Evolutionary conservation across 2,329 filamentous ascomycete species (phyloP), one percentile per base, ranked within the genome.

Genomic region (Akanthomyces lecanii): DNA sequence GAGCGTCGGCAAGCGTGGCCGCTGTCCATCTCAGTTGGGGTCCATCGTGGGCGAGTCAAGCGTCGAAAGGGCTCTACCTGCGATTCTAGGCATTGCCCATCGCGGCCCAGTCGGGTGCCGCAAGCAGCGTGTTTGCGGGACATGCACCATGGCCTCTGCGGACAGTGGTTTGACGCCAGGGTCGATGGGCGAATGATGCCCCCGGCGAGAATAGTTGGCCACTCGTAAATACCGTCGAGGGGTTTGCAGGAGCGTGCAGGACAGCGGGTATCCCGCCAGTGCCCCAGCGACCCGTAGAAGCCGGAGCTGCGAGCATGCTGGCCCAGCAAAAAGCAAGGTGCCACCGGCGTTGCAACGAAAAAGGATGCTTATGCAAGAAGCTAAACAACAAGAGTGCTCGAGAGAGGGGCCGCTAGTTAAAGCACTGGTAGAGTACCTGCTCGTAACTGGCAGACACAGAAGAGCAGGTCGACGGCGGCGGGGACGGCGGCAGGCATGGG

Each of bases 281-380:
- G 45, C 51, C 56, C 56, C 23, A 51, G 56, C 23, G 45, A 60
- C 56, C 56, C 23, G 56, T 60, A 18, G 45, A 36, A 21, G 44
- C n/a, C 45, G 56, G 11, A n/a, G 30, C 44, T 47, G 14, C 33
- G 30, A 60, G 33, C 23, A 48, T 48, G 54, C 33, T 25, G 56
- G 33, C 23, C 33, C 44, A 59, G 23, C 36, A 21, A 52, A 48
- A 48, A 48, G 28, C 51, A 61, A 54, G 50, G 40, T 48, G 42
- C 51, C 38, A 47, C 59, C 51, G 7, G 51, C 42, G 59, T 55
- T 61, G 51, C 59, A 54, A 54, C 42, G 50, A 47, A 55, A 61
- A 61, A 61, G 59, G 59, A 61, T 61, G 59, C 59, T 61, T 61
- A 61, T 61, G 50, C 48, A 54, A 61, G 40, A 61, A 61, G 59